Base-by-base conservation (phyloP, 2,329 filamentous ascomycete genomes). In the Chaetomiaceae sp. region DNA sequence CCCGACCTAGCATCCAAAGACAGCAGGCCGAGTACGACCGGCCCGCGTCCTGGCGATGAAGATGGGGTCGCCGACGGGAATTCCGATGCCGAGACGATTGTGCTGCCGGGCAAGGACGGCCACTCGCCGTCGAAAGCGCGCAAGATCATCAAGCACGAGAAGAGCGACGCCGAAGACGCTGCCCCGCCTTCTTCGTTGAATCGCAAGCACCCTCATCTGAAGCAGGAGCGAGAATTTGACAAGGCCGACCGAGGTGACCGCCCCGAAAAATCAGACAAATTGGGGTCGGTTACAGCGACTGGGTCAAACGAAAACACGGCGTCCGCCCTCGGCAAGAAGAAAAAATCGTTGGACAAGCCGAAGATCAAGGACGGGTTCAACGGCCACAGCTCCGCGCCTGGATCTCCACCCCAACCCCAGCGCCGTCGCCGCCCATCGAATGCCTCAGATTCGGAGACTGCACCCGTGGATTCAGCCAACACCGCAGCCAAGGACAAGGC, bases 71-170 rank as follows among this genome's bases (percentile, higher is more conserved):
- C 72, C 54, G 83, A 84, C 55, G 82, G 78, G 64, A 83, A 85
- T 62, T 88, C 85, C 1, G 85, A 88, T 64, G 84, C 85, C 45
- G 85, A 88, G 70, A 88, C 85, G 14, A 85, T 88, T 57, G 84
- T 88, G 33, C 68, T 87, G 31, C 78, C 82, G 11, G 82, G 81
- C 25, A 86, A 85, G 64, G 80, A 85, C 65, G 81, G 81, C 36
- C 73, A 82, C 63, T 85, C 82, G 22, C 82, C 82, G 0, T 80
- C 81, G 55, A 85, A 85, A 68, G 74, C 75, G 54, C 78, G 81
- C 55, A 85, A 85, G 69, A 73, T 81, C 43, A 78, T 80, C 63
- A 85, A 84, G 66, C 81, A 85, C 59, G 84, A 86, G 65, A 79
- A 75, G 63, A 81, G 77, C 61, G 82, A 83, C 53, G 75, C 76